Evolutionary conservation across 352 stramenopile genomes (phyloP).

Genomic region (Pythium folliculosum): DNA sequence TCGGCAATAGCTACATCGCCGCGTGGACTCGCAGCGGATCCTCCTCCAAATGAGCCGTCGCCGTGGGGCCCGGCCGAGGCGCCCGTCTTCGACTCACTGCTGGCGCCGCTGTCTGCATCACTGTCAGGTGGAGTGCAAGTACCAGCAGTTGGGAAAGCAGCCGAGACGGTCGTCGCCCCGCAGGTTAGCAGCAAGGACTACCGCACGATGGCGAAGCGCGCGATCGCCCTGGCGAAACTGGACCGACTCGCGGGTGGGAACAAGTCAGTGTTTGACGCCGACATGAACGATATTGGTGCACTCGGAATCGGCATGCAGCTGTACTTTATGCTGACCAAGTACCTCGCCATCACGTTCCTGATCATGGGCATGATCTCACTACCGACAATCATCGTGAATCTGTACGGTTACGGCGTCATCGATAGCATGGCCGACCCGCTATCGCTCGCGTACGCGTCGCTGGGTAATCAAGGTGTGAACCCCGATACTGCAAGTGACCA

Average conservation of each 20-base stretch:
- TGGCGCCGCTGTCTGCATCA: not conserved
- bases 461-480: slow-evolving; percentile 79
- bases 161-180: not conserved
- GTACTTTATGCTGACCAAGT: slow-evolving; percentile 85
- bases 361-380: slow-evolving; percentile 71
- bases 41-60: not conserved
- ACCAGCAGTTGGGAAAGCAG: not conserved
- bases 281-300: slow-evolving; percentile 72
- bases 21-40: not conserved
- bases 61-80: not conserved
- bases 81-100: not conserved
- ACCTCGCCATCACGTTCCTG: slow-evolving; percentile 57
- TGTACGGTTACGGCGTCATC: slow-evolving; percentile 64
- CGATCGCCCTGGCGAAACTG: slow-evolving; percentile 39
- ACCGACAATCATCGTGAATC: slow-evolving; percentile 62
- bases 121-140: not conserved
- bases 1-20: not conserved
- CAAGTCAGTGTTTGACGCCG: slow-evolving; percentile 60
- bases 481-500: slow-evolving; percentile 45
- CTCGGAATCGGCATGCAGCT: slow-evolving; percentile 83
- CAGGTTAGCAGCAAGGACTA: slow-evolving; percentile 47
- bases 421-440: slow-evolving; percentile 65
- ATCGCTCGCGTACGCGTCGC: slow-evolving; percentile 65
- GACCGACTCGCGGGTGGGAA: slow-evolving; percentile 55
- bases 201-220: slow-evolving; percentile 54